Evolutionary conservation across 345 rosid species (phyloP).

Genomic region (Hibiscus tridactylites): DNA sequence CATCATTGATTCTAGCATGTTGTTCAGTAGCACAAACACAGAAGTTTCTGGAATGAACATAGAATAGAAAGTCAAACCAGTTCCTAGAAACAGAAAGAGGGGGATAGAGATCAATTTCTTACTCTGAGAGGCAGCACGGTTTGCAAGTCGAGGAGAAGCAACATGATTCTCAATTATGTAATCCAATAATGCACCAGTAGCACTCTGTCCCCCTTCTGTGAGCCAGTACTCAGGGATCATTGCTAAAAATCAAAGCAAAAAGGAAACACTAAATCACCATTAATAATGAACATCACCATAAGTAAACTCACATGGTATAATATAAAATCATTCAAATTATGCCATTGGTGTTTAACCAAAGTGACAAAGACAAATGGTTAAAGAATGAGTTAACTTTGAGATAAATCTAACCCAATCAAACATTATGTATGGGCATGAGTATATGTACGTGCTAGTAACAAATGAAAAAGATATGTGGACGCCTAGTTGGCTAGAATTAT

Average conservation of each 20-base stretch:
- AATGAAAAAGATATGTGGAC: neutral
- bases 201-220: conserved; percentile 98
- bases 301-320: neutral
- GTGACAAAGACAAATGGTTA: neutral
- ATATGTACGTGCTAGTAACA: neutral
- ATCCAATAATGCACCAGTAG: conserved; percentile 93
- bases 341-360: neutral
- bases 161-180: conserved; percentile 73
- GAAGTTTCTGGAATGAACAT: conserved; percentile 51
- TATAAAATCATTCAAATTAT: neutral
- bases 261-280: conserved; percentile 6
- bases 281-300: neutral
- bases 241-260: conserved; percentile 33
- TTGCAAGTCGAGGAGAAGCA: conserved; percentile 86
- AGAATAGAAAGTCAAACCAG: neutral
- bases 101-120: conserved; percentile 14
- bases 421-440: neutral
- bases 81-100: neutral
- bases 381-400: neutral
- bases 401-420: neutral
- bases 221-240: conserved; percentile 96
- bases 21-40: conserved; percentile 64
- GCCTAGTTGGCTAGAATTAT: neutral
- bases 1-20: conserved; percentile 45
- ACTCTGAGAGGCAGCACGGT: conserved; percentile 87